phyloP scores from a whole-genome alignment of 148 eudicot species.

The Silene uniflora region DNA sequence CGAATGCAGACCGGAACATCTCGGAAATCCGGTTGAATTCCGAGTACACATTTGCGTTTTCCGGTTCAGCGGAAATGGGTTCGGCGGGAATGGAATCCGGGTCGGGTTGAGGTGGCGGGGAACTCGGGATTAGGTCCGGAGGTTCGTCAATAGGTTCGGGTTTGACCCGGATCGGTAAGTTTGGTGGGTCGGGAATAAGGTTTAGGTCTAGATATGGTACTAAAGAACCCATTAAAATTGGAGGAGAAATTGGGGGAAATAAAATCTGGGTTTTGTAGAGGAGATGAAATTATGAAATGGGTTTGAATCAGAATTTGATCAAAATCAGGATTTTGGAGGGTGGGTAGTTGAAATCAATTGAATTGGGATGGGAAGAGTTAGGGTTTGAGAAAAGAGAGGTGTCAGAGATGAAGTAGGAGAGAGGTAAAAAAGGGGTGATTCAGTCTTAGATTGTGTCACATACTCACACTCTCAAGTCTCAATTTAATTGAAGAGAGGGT shows the following conservation, averaged over 20 bases:
- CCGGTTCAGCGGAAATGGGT: conserved; percentile 11
- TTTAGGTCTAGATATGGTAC: conserved; percentile 11
- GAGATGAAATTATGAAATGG: not conserved
- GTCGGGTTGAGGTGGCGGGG: conserved; percentile 22
- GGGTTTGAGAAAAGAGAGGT: not conserved
- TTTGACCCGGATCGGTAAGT: conserved; percentile 3
- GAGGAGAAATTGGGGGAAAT: not conserved
- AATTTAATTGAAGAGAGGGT: too few species aligned
- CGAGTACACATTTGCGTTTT: conserved; percentile 32
- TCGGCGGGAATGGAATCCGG: conserved; percentile 13
- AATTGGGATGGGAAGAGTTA: too few species aligned
- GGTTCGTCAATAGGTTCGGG: conserved; percentile 8
- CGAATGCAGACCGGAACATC: conserved; percentile 40
- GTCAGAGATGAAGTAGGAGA: not conserved
- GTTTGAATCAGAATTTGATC: not conserved
- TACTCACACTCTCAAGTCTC: too few species aligned
- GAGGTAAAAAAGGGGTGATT: not conserved
- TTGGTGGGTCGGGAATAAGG: conserved; percentile 13
- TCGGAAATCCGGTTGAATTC: conserved; percentile 49
- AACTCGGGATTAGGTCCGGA: conserved; percentile 18
- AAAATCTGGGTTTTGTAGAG: not conserved
- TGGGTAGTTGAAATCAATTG: too few species aligned
- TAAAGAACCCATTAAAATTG: conserved; percentile 6
- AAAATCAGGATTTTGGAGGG: too few species aligned
- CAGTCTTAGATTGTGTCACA: not conserved